Percentiles rank a stretch among this genome's conserved stretches.
These are phyloP conservation scores for Trapa incisa DNA, from an alignment of 345 rosid genomes.

Conservation along the genomic window DNA sequence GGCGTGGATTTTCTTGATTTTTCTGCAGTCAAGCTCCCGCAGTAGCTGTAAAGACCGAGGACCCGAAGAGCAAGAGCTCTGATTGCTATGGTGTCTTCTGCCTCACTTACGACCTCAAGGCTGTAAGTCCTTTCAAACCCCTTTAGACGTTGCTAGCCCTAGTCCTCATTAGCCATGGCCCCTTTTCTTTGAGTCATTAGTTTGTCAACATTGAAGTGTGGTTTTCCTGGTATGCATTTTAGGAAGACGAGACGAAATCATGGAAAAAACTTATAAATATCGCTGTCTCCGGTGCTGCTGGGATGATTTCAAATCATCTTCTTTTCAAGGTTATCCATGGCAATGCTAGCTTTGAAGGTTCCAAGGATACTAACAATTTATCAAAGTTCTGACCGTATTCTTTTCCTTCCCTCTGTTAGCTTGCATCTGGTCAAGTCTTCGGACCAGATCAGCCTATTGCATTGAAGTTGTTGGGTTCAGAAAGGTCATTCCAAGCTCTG, in stretches of 20 bases:
- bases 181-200: too few species aligned
- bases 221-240: background rate
- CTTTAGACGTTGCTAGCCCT: background rate
- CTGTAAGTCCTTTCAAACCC: conserved; percentile 32
- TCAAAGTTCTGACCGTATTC: background rate
- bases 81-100: conserved; percentile 92
- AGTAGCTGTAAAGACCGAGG: conserved; percentile 34
- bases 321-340: conserved; percentile 66
- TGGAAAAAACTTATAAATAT: conserved; percentile 79
- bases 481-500: conserved; percentile 84
- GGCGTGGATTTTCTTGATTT: background rate
- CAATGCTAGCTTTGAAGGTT: background rate
- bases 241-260: conserved; percentile 89
- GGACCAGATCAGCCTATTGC: conserved; percentile 88
- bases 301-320: conserved; percentile 90
- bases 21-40: conserved; percentile 30
- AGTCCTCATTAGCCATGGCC: too few species aligned
- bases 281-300: conserved; percentile 94
- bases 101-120: conserved; percentile 84
- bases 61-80: conserved; percentile 25
- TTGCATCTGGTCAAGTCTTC: conserved; percentile 89
- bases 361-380: too few species aligned
- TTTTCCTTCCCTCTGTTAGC: conserved; percentile 26
- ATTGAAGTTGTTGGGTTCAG: conserved; percentile 83
- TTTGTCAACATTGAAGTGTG: background rate